A percentile compares a stretch with the other conserved stretches of the same genome.
Conservation (phyloP, 1,284 basidiomycete species). For the Stereum hirsutum region DNA sequence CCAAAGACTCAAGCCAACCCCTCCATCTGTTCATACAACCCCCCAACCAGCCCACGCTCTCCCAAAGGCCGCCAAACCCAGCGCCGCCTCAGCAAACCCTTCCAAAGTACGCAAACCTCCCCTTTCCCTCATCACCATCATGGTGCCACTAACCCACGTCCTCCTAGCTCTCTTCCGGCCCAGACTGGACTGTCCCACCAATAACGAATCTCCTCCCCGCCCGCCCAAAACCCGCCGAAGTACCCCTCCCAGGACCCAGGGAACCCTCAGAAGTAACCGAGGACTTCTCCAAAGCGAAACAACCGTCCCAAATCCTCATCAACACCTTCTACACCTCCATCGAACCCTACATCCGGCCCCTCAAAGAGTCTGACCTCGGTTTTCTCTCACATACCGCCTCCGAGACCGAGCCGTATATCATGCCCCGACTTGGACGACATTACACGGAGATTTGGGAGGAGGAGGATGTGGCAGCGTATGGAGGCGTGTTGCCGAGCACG, state of each 20-base stretch:
- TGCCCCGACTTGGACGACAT: constrained; percentile 84
- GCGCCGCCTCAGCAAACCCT: constrained; percentile 30
- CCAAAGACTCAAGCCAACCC: constrained; percentile 54
- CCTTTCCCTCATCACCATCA: background rate
- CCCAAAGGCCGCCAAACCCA: constrained; percentile 43
- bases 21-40: constrained; percentile 25
- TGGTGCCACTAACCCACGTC: background rate
- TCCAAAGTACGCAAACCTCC: constrained; percentile 39
- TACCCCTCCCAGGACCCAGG: constrained; percentile 71
- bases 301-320: constrained; percentile 54
- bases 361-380: constrained; percentile 87
- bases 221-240: constrained; percentile 57
- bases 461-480: constrained; percentile 61
- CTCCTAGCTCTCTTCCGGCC: constrained; percentile 30
- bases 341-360: constrained; percentile 78
- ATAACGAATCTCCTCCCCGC: constrained; percentile 43
- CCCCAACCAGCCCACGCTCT: constrained; percentile 22
- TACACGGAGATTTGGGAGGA: constrained; percentile 91
- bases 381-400: constrained; percentile 84
- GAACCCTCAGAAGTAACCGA: constrained; percentile 75
- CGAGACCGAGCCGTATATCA: constrained; percentile 77
- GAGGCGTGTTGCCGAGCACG: constrained; percentile 31
- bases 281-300: constrained; percentile 81
- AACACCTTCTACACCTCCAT: constrained; percentile 78
- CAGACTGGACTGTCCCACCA: constrained; percentile 51